phyloP scores from a whole-genome alignment of 306 rosid genomes.

The Trifolium pratense region DNA sequence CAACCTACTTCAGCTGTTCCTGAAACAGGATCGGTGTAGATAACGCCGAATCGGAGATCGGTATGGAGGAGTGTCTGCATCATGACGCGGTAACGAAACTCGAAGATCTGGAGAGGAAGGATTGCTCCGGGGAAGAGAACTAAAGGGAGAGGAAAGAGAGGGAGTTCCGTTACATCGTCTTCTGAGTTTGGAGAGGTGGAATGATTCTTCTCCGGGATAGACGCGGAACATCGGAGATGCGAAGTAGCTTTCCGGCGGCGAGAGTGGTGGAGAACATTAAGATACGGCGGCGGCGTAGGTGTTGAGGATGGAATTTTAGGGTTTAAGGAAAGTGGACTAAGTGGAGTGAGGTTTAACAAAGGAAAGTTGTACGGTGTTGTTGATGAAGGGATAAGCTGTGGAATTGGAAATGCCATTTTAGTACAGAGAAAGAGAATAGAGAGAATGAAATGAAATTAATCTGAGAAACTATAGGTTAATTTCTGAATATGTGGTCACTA shows the following conservation, averaged over 20 bases:
- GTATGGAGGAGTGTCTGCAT: constrained; percentile 97
- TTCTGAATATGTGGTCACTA: constrained; percentile 35
- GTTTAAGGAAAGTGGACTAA: constrained; percentile 47
- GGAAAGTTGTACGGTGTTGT: constrained; percentile 51
- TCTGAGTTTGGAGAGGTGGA: constrained; percentile 72
- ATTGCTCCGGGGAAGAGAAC: constrained; percentile 97
- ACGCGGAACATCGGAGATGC: constrained; percentile 74
- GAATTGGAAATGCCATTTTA: constrained; percentile 77
- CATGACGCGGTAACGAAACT: constrained; percentile 98
- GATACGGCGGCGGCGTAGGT: neutral
- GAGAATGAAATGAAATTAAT: neutral
- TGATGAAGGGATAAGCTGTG: constrained; percentile 73
- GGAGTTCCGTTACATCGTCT: constrained; percentile 84
- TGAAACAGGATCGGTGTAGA: constrained; percentile 74
- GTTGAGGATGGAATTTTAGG: constrained; percentile 48
- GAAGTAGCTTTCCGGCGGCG: constrained; percentile 44
- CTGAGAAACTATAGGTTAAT: constrained; percentile 14
- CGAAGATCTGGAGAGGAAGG: constrained; percentile 96
- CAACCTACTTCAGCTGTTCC: constrained; percentile 90
- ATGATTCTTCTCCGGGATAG: constrained; percentile 84
- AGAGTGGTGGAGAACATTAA: constrained; percentile 30
- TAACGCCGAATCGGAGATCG: constrained; percentile 97
- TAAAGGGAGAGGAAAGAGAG: constrained; percentile 85
- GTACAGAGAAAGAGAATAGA: neutral
- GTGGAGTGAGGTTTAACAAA: constrained; percentile 57